Percentiles rank a stretch among this genome's conserved stretches.
Evolutionary conservation across 2,329 filamentous ascomycete species (phyloP).

Genomic region (Monilinia polystroma): DNA sequence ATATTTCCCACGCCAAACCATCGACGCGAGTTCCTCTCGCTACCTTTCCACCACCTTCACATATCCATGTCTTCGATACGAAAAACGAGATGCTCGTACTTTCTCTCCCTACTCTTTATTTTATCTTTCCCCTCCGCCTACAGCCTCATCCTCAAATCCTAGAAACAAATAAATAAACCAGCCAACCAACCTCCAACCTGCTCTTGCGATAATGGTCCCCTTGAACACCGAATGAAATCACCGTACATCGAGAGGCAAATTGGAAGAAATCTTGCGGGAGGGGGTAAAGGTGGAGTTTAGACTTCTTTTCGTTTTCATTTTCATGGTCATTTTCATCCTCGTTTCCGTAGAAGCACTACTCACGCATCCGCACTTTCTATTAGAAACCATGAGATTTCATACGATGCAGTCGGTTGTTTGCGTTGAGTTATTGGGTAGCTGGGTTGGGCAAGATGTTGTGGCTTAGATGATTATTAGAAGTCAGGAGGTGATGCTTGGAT

Average conservation of each 20-base stretch:
- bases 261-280: constrained; percentile 41
- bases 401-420: too few species aligned
- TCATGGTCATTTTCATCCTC: too few species aligned
- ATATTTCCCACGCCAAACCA: background rate
- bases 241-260: constrained; percentile 41
- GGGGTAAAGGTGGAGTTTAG: constrained; percentile 40
- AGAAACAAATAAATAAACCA: background rate
- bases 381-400: too few species aligned
- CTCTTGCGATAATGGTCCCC: constrained; percentile 59
- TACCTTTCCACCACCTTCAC: background rate
- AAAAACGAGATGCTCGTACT: background rate
- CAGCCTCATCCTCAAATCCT: background rate
- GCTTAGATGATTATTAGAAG: too few species aligned
- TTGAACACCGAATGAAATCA: constrained; percentile 43
- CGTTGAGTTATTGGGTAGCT: too few species aligned
- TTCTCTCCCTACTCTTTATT: background rate
- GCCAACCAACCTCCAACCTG: constrained; percentile 47
- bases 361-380: too few species aligned
- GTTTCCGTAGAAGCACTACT: too few species aligned
- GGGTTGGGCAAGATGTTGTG: too few species aligned
- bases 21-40: background rate
- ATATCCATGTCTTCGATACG: constrained; percentile 1
- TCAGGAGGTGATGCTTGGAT: background rate
- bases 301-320: too few species aligned
- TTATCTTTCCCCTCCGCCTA: too few species aligned